Evolutionary conservation across 176 grass and related monocot genomes (phyloP), one percentile per base, ranked within the genome.

Genomic region (Oryza meyeriana): DNA sequence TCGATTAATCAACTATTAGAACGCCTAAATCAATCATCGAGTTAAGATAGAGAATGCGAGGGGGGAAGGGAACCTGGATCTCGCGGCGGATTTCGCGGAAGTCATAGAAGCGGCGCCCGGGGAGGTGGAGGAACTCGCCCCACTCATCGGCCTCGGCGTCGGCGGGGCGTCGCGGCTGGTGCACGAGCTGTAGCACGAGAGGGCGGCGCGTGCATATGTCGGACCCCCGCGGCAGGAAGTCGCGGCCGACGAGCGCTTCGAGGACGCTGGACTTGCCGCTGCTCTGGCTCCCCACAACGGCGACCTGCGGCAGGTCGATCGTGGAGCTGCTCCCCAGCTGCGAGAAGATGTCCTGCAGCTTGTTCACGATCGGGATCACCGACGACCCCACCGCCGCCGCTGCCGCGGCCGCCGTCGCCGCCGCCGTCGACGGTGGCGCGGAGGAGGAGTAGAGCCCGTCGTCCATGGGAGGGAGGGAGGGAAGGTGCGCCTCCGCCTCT

Each of bases 311-410:
- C 35, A 98, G 87, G 73, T 95, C 90, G 72, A 98, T 91, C 30
- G 93, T 95, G 72, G 93, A 93, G 79, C 34, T 84, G 90, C 90
- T 93, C 72, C 90, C 96, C 28, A 98, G 87, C 72, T 95, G 93
- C 55, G 96, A 76, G 75, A 98, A 95, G 82, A 98, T 98, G 76
- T 98, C 96, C 82, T 98, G 96, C 69, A 98, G 96, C 88, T 90
- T 95, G 86, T 98, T 98, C 64, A 98, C 93, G 79, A 98, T 90
- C 86, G 96, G 96, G 86, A 98, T 98, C 88, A 98, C 90, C 79
- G 86, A 85, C 28, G 84, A 89, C 64, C 93, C 95, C 17, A 98
- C 89, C 71, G 88, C 76, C 40, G 91, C 85, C 0, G 86, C 87
- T 0, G 81, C 93, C 10, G 78, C 88, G 0, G 88, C 84, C 52